These are phyloP conservation scores for Pseudomonodictys pantanalensis DNA, from an alignment of 495 filamentous ascomycete genomes.

Conservation along the genomic window DNA sequence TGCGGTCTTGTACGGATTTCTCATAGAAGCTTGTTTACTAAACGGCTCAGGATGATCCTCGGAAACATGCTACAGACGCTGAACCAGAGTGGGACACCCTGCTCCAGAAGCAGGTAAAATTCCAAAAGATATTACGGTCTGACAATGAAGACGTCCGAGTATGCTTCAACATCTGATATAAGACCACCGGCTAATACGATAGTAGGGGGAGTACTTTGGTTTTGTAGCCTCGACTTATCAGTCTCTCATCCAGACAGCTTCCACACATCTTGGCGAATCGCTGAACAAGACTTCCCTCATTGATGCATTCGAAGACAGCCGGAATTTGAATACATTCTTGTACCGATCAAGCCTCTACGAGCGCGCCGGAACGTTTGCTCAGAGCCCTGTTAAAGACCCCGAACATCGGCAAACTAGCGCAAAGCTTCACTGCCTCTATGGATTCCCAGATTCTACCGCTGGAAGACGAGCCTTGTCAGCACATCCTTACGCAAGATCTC, in stretches of 20 bases:
- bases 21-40: conserved; percentile 3
- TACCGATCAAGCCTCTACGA: conserved; percentile 45
- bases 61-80: conserved; percentile 1
- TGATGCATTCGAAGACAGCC: conserved; percentile 32
- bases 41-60: conserved; percentile 48
- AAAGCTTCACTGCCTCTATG: conserved; percentile 61
- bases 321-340: conserved; percentile 22
- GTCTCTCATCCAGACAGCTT: conserved; percentile 34
- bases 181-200: neutral
- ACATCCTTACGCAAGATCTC: conserved; percentile 56
- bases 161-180: neutral
- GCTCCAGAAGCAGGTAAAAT: conserved; percentile 49
- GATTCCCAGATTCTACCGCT: conserved; percentile 46
- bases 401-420: conserved; percentile 56
- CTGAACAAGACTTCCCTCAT: conserved; percentile 38
- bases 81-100: conserved; percentile 51
- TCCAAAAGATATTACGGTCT: conserved; percentile 46
- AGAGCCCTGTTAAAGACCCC: conserved; percentile 19
- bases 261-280: conserved; percentile 21
- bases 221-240: conserved; percentile 18
- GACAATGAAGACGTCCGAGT: conserved; percentile 42
- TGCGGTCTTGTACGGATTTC: neutral
- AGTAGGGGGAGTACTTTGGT: conserved; percentile 28
- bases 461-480: conserved; percentile 35
- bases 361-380: conserved; percentile 40